phyloP scores from a whole-genome alignment of 2,329 filamentous ascomycete genomes.

The Trichoderma koningiopsis region DNA sequence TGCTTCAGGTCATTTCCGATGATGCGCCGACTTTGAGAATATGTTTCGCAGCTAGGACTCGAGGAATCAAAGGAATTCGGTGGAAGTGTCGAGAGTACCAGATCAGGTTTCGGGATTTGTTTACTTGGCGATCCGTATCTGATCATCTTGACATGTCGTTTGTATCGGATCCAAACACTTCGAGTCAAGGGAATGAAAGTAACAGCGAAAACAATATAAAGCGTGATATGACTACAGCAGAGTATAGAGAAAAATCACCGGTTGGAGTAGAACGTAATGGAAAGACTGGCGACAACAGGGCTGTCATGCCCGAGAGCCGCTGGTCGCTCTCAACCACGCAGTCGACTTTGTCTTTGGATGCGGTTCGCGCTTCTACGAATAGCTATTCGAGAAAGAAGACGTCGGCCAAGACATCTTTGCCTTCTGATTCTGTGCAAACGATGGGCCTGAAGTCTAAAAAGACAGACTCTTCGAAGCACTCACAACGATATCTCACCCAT shows the following conservation, averaged over 20 bases:
- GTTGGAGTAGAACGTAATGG: no score
- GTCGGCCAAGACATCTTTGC: neutral
- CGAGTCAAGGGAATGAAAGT: neutral
- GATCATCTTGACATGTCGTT: neutral
- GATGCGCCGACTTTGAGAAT: slow-evolving; percentile 6
- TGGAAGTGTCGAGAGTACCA: slow-evolving; percentile 23
- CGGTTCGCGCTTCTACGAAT: neutral
- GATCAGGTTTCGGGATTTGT: slow-evolving; percentile 21
- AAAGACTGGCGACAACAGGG: neutral
- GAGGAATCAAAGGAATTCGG: neutral
- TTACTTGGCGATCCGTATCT: slow-evolving; percentile 23
- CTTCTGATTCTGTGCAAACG: neutral
- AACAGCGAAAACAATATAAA: no score
- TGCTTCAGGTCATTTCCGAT: neutral
- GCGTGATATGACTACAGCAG: no score
- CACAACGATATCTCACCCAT: neutral
- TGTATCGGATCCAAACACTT: neutral
- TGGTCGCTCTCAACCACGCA: neutral
- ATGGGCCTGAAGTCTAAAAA: neutral
- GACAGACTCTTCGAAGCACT: neutral
- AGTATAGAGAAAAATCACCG: neutral
- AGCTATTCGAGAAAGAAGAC: neutral
- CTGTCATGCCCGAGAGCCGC: neutral
- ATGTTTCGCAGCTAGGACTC: slow-evolving; percentile 1
- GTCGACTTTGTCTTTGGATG: neutral